Percentiles rank a stretch among this genome's conserved stretches.
Conservation (phyloP, 352 stramenopile genomes). For the Phytopythium kandeliae region DNA sequence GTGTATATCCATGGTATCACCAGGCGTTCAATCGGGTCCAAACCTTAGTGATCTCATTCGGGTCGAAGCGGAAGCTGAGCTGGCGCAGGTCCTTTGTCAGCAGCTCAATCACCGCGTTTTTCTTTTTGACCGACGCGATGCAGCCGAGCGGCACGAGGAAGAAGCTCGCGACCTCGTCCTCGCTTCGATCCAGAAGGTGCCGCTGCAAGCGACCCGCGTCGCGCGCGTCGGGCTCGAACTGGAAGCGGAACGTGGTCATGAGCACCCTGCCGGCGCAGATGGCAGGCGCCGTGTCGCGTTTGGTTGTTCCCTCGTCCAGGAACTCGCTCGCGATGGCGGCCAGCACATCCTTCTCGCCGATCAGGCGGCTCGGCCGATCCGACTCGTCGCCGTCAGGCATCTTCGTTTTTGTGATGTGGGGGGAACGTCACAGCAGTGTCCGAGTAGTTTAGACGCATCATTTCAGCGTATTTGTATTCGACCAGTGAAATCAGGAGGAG, state of each 20-base stretch:
- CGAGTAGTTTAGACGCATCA: neutral
- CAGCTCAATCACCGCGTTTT: constrained; percentile 71
- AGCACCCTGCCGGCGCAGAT: constrained; percentile 66
- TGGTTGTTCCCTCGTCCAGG: constrained; percentile 49
- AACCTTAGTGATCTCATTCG: constrained; percentile 63
- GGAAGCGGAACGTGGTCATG: constrained; percentile 85
- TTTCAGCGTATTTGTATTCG: too few relatives aligned
- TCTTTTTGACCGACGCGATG: constrained; percentile 77
- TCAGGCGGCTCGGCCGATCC: constrained; percentile 30
- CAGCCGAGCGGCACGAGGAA: constrained; percentile 70
- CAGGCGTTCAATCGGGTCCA: too few relatives aligned
- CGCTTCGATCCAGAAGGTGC: constrained; percentile 47
- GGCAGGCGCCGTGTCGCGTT: constrained; percentile 50
- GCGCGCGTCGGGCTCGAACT: constrained; percentile 65
- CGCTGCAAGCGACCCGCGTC: constrained; percentile 43
- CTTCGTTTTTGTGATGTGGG: too few relatives aligned
- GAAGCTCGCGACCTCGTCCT: constrained; percentile 71
- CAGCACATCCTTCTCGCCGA: constrained; percentile 74
- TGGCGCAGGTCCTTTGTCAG: constrained; percentile 74
- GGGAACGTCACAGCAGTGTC: neutral
- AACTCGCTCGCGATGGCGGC: constrained; percentile 71
- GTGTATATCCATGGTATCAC: neutral
- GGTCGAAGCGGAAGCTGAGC: constrained; percentile 71
- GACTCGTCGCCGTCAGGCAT: constrained; percentile 25
- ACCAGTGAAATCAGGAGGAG: too few relatives aligned